Base-by-base conservation (phyloP, 2,329 filamentous ascomycete species). In the Aphanoascus verrucosus region DNA sequence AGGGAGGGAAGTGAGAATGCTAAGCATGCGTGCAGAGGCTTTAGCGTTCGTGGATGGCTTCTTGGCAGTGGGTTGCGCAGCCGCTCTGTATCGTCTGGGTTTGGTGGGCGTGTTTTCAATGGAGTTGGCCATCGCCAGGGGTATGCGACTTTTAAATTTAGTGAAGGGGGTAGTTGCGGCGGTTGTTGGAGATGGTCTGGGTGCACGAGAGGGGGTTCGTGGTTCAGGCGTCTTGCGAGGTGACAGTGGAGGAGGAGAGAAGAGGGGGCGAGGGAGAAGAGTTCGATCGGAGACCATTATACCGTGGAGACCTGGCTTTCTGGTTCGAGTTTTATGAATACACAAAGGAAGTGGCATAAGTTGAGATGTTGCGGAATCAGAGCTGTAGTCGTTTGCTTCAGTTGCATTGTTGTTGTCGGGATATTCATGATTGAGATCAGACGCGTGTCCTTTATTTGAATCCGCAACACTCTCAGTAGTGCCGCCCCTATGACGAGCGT, bases 261-360 rank as follows among this genome's bases (percentile, higher is more conserved):
- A 52, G 7, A 52, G 50, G 3, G 50, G 50, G 9, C 28, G 23
- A 31, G 51, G 51, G 32, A 53, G 9, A 5, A 49, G n/a, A 15
- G 51, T 42, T 28, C 23, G n/a, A 32, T 53, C 45, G 6, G 51
- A 12, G 19, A 35, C 34, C 8, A 44, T 59, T 40, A 45, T 54
- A 9, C 15, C 15, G 35, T 37, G 42, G 38, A 31, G 50, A 32
- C 5, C 34, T 17, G 41, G 51, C 15, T 54, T 35, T 17, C 55
- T 55, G 8, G 52, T 52, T 34, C 50, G 53, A 6, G 49, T 23
- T 55, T 66, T 66, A 17, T 55, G 57, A 5, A 68, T 56, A 5
- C 56, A 56, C 11, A 68, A 58, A 1, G 66, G 66, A 14, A 58
- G 55, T 1, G 65, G 66, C 35, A 63, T 55, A 15, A 66, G 56